phyloP scores from a whole-genome alignment of 169 alveolate species.

The Plasmodium gaboni region DNA sequence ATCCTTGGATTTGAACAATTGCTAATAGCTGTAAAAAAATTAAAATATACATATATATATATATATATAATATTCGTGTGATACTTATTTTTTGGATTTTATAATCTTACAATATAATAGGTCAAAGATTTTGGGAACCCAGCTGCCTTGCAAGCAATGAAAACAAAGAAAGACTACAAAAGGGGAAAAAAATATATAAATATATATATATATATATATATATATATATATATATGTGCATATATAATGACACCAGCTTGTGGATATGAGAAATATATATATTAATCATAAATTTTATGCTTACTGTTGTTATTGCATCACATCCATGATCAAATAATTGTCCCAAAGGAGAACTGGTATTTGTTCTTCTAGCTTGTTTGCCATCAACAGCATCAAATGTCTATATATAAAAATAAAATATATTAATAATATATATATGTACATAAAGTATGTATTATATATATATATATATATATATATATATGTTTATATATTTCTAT shows the following conservation, averaged over 20 bases:
- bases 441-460: too few species aligned
- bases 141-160: slow-evolving; percentile 22
- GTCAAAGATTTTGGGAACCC: slow-evolving; percentile 20
- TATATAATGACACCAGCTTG: background rate
- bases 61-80: background rate
- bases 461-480: too few species aligned
- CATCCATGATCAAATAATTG: slow-evolving; percentile 94
- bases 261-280: slow-evolving; percentile 8
- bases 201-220: too few species aligned
- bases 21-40: slow-evolving; percentile 27
- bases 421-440: too few species aligned
- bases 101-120: slow-evolving; percentile 15
- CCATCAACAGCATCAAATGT: slow-evolving; percentile 94
- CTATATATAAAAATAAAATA: slow-evolving; percentile 26
- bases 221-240: too few species aligned
- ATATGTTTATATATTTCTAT: too few species aligned
- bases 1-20: slow-evolving; percentile 15
- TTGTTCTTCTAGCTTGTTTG: slow-evolving; percentile 91
- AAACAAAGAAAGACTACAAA: slow-evolving; percentile 37
- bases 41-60: background rate
- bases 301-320: slow-evolving; percentile 84
- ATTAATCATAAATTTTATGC: slow-evolving; percentile 1
- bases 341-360: slow-evolving; percentile 90
- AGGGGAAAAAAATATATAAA: slow-evolving; percentile 13
- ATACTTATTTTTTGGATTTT: slow-evolving; percentile 4